phyloP scores from a whole-genome alignment of 1,284 basidiomycete species.

The Fereydounia khargensis region DNA sequence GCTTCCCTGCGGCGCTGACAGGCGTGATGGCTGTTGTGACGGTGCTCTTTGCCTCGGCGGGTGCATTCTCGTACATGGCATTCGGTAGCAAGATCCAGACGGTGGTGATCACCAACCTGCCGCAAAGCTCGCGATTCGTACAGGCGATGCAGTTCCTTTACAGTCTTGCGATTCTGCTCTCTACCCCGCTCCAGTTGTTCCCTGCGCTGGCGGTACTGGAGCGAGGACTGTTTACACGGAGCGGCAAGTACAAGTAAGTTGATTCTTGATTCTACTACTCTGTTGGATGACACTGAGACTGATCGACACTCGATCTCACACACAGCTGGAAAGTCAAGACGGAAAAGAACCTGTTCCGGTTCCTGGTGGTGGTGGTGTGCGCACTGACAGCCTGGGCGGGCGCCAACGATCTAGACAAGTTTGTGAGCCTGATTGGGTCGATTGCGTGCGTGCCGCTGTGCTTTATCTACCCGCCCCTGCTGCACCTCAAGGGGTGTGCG shows the following conservation, averaged over 20 bases:
- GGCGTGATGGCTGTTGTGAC: constrained; percentile 84
- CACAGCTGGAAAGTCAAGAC: constrained; percentile 63
- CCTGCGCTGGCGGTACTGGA: constrained; percentile 95
- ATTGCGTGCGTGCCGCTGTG: constrained; percentile 93
- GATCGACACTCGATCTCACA: neutral
- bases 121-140: constrained; percentile 79
- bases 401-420: constrained; percentile 90
- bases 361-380: constrained; percentile 72
- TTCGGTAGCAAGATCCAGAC: constrained; percentile 87
- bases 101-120: constrained; percentile 91
- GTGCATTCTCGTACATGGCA: constrained; percentile 80
- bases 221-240: constrained; percentile 80
- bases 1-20: constrained; percentile 83
- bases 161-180: constrained; percentile 80
- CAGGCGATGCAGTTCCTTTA: constrained; percentile 69
- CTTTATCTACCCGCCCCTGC: constrained; percentile 86
- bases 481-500: constrained; percentile 82
- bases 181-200: constrained; percentile 86
- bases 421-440: constrained; percentile 88
- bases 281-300: neutral
- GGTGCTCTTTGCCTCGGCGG: constrained; percentile 81
- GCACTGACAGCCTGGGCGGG: constrained; percentile 77
- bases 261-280: neutral
- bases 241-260: constrained; percentile 83
- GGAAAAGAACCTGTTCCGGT: constrained; percentile 90